Conservation (phyloP, 495 filamentous ascomycete genomes). For the Penicillium macrosclerotiorum region DNA sequence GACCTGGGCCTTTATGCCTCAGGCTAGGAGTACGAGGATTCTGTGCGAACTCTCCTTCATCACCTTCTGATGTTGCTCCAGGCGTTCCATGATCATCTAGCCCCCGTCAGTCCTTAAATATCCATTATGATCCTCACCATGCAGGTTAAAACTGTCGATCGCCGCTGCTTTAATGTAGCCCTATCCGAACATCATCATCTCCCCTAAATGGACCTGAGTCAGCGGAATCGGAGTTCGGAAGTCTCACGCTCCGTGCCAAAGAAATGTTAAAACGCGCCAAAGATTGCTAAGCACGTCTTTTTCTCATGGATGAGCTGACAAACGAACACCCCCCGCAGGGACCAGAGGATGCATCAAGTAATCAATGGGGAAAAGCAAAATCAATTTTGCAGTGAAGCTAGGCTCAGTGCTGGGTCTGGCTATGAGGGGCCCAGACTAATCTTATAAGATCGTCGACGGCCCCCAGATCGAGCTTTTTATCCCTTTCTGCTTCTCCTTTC, state of each 20-base stretch:
- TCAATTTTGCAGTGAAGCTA: too few species aligned
- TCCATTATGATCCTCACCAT: too few species aligned
- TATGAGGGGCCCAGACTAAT: neutral
- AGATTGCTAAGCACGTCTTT: slow-evolving; percentile 7
- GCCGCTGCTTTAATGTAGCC: too few species aligned
- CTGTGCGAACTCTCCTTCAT: neutral
- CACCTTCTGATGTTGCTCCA: neutral
- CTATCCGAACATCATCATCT: too few species aligned
- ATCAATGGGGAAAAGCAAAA: too few species aligned
- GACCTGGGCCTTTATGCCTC: slow-evolving; percentile 2
- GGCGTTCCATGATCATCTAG: too few species aligned
- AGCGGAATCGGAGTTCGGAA: neutral
- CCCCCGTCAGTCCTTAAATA: neutral
- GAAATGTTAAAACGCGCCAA: too few species aligned
- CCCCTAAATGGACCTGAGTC: neutral
- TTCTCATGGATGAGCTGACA: slow-evolving; percentile 5
- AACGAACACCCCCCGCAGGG: neutral
- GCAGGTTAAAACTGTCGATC: too few species aligned
- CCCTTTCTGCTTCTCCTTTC: neutral
- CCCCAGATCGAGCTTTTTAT: slow-evolving; percentile 1
- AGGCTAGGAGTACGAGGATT: neutral
- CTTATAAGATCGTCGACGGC: slow-evolving; percentile 8
- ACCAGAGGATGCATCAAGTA: neutral
- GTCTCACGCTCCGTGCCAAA: too few species aligned
- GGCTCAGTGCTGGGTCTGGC: too few species aligned